Conservation (phyloP, 345 rosid species). For the Lepidium sativum region DNA sequence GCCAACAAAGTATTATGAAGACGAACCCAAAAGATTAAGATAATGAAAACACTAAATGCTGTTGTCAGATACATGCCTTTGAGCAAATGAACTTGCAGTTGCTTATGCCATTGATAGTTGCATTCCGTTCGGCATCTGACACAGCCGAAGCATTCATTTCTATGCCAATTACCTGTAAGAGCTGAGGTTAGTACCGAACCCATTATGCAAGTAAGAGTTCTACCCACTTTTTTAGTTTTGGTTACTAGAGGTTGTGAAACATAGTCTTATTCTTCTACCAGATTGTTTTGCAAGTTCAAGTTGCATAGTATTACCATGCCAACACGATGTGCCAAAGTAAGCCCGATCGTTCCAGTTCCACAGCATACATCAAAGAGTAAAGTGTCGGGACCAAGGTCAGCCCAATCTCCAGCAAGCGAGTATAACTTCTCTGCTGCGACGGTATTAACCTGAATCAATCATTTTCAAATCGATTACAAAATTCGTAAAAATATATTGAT, state of each 20-base stretch:
- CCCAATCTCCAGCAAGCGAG: conserved; percentile 98
- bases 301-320: conserved; percentile 64
- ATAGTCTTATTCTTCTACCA: neutral
- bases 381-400: conserved; percentile 77
- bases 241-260: neutral
- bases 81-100: conserved; percentile 82
- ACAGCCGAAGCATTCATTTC: conserved; percentile 99
- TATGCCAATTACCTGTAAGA: conserved; percentile 76
- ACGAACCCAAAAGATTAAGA: neutral
- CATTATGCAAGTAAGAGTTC: neutral
- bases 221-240: neutral
- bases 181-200: neutral
- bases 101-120: conserved; percentile 77
- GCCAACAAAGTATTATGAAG: conserved; percentile 2
- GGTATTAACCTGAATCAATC: conserved; percentile 65
- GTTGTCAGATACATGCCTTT: conserved; percentile 47
- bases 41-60: neutral
- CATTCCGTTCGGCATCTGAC: conserved; percentile 79
- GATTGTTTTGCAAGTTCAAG: conserved; percentile 11
- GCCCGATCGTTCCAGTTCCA: conserved; percentile 96
- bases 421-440: conserved; percentile 92
- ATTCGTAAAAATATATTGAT: neutral
- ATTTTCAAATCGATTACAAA: conserved; percentile 6
- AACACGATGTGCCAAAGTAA: conserved; percentile 83
- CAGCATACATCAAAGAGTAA: conserved; percentile 90